Percentiles rank a stretch among this genome's conserved stretches.
Evolutionary conservation across 2,329 filamentous ascomycete species (phyloP).

Genomic region (Aspergillus proliferans): DNA sequence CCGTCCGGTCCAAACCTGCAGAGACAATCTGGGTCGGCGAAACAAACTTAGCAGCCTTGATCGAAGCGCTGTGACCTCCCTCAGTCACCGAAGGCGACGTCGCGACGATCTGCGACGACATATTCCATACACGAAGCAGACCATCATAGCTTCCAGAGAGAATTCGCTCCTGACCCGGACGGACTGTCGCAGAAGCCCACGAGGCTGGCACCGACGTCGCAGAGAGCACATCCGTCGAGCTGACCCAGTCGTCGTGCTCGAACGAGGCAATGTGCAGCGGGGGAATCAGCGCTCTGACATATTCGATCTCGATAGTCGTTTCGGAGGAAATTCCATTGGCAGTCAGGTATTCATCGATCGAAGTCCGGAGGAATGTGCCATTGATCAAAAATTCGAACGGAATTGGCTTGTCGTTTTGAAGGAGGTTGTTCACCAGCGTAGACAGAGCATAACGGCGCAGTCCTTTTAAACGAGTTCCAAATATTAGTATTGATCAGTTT

Average conservation of each 20-base stretch:
- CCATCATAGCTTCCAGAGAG: conserved; percentile 95
- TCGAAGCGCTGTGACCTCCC: conserved; percentile 68
- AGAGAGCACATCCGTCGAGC: conserved; percentile 75
- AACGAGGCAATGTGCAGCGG: conserved; percentile 86
- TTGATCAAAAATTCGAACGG: conserved; percentile 89
- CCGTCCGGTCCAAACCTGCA: conserved; percentile 73
- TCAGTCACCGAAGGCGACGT: conserved; percentile 61
- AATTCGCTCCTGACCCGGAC: conserved; percentile 61
- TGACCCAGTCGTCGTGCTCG: conserved; percentile 97
- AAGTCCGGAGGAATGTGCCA: conserved; percentile 81
- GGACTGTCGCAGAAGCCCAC: conserved; percentile 48
- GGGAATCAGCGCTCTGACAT: conserved; percentile 84
- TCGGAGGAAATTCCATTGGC: conserved; percentile 83
- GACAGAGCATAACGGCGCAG: conserved; percentile 56
- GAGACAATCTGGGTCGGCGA: conserved; percentile 73
- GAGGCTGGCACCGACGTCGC: conserved; percentile 54
- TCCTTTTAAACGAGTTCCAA: conserved; percentile 27
- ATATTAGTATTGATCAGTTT: conserved; percentile 8
- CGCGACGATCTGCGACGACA: conserved; percentile 75
- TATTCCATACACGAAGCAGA: conserved; percentile 80
- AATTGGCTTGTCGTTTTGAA: conserved; percentile 48
- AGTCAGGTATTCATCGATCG: conserved; percentile 83
- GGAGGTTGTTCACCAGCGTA: conserved; percentile 56
- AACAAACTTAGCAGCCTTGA: conserved; percentile 80
- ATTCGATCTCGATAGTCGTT: conserved; percentile 80